Evolutionary conservation across 257 asterid species (phyloP).

Genomic region (Przewalskia tangutica): DNA sequence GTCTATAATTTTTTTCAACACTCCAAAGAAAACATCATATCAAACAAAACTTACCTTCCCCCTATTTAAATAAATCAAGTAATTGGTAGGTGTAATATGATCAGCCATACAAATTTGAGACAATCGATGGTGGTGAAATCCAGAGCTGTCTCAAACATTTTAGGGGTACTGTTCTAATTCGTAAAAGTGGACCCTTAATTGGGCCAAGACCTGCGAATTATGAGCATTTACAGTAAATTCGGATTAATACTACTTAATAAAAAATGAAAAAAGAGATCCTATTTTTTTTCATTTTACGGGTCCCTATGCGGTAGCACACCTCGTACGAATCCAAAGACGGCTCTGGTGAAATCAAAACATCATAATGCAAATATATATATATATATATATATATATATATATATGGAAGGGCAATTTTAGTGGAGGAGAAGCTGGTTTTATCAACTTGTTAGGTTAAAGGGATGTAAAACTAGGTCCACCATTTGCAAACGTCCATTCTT

Average conservation of each 20-base stretch:
- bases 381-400: background rate
- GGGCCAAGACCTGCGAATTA: too few relatives aligned
- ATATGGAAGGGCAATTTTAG: slow-evolving; percentile 9
- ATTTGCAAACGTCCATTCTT: slow-evolving; percentile 13
- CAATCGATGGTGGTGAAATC: too few relatives aligned
- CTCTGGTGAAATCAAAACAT: slow-evolving; percentile 16
- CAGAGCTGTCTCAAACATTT: too few relatives aligned
- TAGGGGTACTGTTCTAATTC: too few relatives aligned
- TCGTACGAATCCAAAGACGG: too few relatives aligned
- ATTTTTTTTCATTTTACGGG: too few relatives aligned
- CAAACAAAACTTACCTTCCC: background rate
- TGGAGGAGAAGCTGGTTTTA: slow-evolving; percentile 3
- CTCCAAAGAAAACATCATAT: background rate
- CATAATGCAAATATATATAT: background rate
- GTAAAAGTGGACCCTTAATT: too few relatives aligned
- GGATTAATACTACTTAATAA: too few relatives aligned
- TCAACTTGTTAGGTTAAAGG: slow-evolving; percentile 13
- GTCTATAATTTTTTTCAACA: background rate
- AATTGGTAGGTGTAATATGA: background rate
- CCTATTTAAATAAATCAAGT: background rate
- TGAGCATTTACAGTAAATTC: too few relatives aligned
- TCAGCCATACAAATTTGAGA: slow-evolving; percentile 8
- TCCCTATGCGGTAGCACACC: too few relatives aligned
- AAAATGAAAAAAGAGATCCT: too few relatives aligned
- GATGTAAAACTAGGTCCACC: slow-evolving; percentile 18